Conservation (phyloP, 805 yeast genomes). For the Candida krabiensis region DNA sequence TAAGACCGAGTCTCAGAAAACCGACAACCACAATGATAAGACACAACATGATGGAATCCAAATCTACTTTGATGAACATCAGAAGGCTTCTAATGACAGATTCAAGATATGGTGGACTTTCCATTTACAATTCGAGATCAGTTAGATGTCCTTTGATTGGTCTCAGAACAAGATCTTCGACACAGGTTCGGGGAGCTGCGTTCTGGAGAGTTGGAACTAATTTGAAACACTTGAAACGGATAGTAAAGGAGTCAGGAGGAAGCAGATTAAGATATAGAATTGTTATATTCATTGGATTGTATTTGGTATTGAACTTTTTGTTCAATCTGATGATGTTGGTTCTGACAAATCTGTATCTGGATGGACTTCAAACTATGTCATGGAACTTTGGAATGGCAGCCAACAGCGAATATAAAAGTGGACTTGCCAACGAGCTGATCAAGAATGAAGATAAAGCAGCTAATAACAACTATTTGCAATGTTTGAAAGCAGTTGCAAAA, state of each 20-base stretch:
- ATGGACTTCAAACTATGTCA: constrained; percentile 27
- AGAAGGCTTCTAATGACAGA: too few relatives aligned
- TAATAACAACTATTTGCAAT: constrained; percentile 31
- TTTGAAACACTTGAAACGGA: constrained; percentile 22
- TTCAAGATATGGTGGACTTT: too few relatives aligned
- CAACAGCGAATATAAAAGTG: constrained; percentile 33
- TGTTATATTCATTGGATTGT: constrained; percentile 41
- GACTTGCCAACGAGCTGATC: constrained; percentile 39
- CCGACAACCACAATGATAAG: too few relatives aligned
- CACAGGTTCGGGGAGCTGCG: constrained; percentile 24
- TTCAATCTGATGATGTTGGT: constrained; percentile 36
- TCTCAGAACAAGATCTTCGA: too few relatives aligned
- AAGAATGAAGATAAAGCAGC: constrained; percentile 34
- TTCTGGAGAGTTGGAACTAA: constrained; percentile 35
- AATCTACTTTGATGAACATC: too few relatives aligned
- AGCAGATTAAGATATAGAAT: constrained; percentile 45
- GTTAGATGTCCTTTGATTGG: too few relatives aligned
- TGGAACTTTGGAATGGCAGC: constrained; percentile 29
- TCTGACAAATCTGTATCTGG: constrained; percentile 31
- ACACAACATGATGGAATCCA: too few relatives aligned
- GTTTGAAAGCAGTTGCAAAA: constrained; percentile 34
- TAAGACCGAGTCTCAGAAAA: too few relatives aligned
- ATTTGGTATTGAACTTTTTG: constrained; percentile 38
- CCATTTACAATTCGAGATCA: too few relatives aligned
- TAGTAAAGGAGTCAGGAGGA: constrained; percentile 36